Percentiles rank a stretch among this genome's conserved stretches.
These are phyloP conservation scores for Nemania diffusa DNA, from an alignment of 2,329 filamentous ascomycete genomes.

Conservation along the genomic window DNA sequence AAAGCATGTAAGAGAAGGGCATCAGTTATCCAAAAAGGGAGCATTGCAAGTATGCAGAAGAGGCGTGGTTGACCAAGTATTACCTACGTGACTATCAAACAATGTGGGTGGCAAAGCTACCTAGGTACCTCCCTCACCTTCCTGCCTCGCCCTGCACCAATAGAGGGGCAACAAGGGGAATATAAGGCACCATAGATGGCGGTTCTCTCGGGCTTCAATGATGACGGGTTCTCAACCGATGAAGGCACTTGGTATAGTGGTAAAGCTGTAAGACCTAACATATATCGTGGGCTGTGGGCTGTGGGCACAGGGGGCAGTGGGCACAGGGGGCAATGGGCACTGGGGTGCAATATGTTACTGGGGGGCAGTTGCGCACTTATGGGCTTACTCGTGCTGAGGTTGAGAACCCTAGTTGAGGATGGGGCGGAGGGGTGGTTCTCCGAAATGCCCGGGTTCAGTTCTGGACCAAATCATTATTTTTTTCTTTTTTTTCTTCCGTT, in stretches of 20 bases:
- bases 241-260: conserved; percentile 16
- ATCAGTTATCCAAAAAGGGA: neutral
- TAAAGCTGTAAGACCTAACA: conserved; percentile 4
- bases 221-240: conserved; percentile 7
- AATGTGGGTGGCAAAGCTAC: neutral
- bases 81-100: neutral
- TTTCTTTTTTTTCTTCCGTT: neutral
- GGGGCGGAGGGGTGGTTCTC: conserved; percentile 25
- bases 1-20: neutral
- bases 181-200: conserved; percentile 2
- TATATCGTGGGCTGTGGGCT: neutral
- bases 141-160: neutral
- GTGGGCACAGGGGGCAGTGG: conserved; percentile 14
- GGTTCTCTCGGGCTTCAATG: conserved; percentile 3
- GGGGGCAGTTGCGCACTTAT: too few species aligned
- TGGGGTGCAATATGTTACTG: too few species aligned
- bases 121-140: conserved; percentile 1
- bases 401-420: conserved; percentile 13
- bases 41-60: neutral
- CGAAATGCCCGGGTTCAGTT: conserved; percentile 17
- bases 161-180: neutral
- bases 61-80: neutral
- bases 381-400: neutral
- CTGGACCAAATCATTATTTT: neutral
- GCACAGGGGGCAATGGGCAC: too few species aligned